These are phyloP conservation scores for Starmerella stigmatis DNA, from an alignment of 805 yeast genomes.

Conservation along the genomic window DNA sequence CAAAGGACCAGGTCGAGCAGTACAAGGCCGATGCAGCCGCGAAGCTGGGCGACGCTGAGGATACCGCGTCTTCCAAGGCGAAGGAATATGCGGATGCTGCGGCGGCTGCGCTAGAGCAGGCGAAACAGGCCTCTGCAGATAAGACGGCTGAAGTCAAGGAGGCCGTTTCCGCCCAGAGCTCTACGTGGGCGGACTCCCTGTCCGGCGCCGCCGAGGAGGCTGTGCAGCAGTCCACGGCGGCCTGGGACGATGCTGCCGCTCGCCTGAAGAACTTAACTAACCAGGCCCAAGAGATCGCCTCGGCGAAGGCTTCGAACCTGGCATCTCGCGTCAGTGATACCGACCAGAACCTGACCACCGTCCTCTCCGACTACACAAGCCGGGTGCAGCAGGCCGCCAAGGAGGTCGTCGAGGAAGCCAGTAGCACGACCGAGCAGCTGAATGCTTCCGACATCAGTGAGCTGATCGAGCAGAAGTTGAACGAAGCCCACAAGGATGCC, in stretches of 20 bases:
- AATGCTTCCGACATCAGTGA: slow-evolving; percentile 4
- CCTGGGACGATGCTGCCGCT: neutral
- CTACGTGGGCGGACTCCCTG: neutral
- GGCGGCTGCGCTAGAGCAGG: neutral
- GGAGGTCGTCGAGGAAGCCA: slow-evolving; percentile 5
- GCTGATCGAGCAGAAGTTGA: slow-evolving; percentile 10
- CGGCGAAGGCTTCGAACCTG: neutral
- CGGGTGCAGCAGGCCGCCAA: slow-evolving; percentile 5
- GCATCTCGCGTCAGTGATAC: neutral
- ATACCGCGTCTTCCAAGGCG: neutral
- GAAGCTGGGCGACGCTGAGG: neutral
- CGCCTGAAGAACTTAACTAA: neutral
- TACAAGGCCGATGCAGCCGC: neutral
- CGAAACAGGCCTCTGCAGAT: neutral
- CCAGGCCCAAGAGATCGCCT: slow-evolving; percentile 4
- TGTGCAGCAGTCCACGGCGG: neutral
- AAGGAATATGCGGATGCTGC: neutral
- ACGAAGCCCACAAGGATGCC: slow-evolving; percentile 8
- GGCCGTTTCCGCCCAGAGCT: neutral
- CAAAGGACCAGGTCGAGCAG: neutral
- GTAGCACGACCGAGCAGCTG: slow-evolving; percentile 3
- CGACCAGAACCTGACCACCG: neutral
- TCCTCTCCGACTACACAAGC: neutral
- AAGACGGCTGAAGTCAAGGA: neutral
- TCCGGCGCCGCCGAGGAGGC: neutral